Evolutionary conservation across 495 filamentous ascomycete species (phyloP).

Genomic region (Neurospora sp.): DNA sequence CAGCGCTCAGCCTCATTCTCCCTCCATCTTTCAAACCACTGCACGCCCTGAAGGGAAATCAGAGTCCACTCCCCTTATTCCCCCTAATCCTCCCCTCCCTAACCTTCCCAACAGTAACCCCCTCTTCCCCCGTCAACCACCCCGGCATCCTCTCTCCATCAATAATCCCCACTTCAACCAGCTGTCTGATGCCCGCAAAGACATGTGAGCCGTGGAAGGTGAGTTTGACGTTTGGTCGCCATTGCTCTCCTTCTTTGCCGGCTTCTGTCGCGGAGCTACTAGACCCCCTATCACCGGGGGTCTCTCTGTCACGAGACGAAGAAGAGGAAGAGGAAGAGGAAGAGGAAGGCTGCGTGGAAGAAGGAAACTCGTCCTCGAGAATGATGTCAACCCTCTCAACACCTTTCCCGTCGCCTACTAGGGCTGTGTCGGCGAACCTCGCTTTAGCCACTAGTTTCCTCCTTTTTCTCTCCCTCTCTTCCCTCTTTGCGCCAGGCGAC

Average conservation of each 20-base stretch:
- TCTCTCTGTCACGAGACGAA: background rate
- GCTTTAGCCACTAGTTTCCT: constrained; percentile 37
- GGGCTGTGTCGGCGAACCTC: constrained; percentile 44
- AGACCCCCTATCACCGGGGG: constrained; percentile 10
- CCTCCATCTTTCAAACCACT: no score
- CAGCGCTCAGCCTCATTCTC: no score
- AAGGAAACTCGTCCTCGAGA: constrained; percentile 45
- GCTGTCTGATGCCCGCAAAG: constrained; percentile 66
- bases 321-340: background rate
- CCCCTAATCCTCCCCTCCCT: constrained; percentile 48
- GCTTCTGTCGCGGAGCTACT: no score
- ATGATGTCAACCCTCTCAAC: constrained; percentile 53
- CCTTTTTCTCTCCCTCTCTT: constrained; percentile 30
- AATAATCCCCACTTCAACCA: constrained; percentile 64
- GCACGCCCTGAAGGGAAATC: no score
- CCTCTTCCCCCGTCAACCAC: constrained; percentile 86
- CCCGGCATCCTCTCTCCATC: constrained; percentile 72
- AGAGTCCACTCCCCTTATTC: constrained; percentile 34
- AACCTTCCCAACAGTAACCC: constrained; percentile 61
- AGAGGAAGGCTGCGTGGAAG: background rate
- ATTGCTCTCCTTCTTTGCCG: no score
- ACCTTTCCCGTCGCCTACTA: constrained; percentile 42
- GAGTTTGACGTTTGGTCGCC: constrained; percentile 50
- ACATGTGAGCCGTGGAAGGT: constrained; percentile 67
- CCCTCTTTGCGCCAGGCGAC: constrained; percentile 17